Evolutionary conservation across 2,329 filamentous ascomycete genomes (phyloP).

Genomic region (Cercospora sesami): DNA sequence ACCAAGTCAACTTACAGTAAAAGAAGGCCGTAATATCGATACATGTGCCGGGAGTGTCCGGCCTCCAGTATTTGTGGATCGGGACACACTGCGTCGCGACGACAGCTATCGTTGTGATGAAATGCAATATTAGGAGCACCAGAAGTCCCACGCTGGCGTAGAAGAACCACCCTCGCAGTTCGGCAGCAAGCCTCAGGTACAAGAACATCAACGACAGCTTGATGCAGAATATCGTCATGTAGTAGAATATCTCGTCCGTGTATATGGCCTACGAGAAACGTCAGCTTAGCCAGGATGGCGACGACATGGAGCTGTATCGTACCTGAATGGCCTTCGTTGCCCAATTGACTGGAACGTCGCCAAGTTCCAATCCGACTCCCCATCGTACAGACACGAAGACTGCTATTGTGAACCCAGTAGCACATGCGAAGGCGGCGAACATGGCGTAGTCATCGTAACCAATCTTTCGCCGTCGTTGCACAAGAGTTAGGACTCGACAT

Average conservation of each 20-base stretch:
- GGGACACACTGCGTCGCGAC: conserved; percentile 42
- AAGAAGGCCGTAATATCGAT: conserved; percentile 41
- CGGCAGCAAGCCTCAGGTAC: conserved; percentile 41
- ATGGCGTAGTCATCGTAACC: conserved; percentile 30
- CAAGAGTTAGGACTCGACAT: conserved; percentile 24
- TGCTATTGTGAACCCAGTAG: conserved; percentile 24
- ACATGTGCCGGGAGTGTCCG: conserved; percentile 35
- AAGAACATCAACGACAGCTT: conserved; percentile 45
- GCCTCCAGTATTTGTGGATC: conserved; percentile 39
- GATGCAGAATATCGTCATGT: conserved; percentile 44
- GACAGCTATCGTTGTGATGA: conserved; percentile 40
- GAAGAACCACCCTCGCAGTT: conserved; percentile 27
- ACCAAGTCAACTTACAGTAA: conserved; percentile 25
- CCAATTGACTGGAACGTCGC: conserved; percentile 24
- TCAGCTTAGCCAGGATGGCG: neutral
- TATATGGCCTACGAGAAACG: conserved; percentile 28
- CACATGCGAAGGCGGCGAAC: conserved; percentile 25
- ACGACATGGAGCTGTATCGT: neutral
- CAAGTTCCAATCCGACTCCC: conserved; percentile 26
- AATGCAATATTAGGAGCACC: conserved; percentile 39
- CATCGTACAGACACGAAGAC: conserved; percentile 28
- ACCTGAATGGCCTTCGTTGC: conserved; percentile 27
- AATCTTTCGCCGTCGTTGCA: conserved; percentile 22
- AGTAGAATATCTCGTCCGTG: conserved; percentile 41
- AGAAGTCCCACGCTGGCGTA: conserved; percentile 36